These are phyloP conservation scores for Lyophyllum decastes DNA, from an alignment of 768 basidiomycete species.

Conservation along the genomic window DNA sequence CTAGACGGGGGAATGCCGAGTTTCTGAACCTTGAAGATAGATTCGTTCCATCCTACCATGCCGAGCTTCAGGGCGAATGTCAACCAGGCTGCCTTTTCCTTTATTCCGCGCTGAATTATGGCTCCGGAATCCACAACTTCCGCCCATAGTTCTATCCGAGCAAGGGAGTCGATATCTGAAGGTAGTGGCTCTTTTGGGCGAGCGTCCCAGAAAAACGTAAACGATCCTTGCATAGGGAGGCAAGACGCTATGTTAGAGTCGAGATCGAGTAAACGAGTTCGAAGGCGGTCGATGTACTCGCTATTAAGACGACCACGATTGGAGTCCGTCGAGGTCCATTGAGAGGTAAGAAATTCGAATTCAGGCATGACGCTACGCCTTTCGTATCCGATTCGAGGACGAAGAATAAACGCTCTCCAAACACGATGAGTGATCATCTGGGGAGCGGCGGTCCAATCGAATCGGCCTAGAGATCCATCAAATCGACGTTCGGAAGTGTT, in stretches of 20 bases:
- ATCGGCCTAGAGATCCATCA: conserved; percentile 15
- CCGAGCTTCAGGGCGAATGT: neutral
- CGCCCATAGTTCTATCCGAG: neutral
- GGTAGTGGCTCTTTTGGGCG: too few relatives aligned
- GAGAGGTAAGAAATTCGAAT: neutral
- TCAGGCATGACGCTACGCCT: neutral
- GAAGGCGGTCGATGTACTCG: neutral
- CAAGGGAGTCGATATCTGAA: neutral
- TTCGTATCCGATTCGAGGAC: neutral
- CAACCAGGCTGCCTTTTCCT: neutral
- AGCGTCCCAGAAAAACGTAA: neutral
- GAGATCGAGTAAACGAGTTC: too few relatives aligned
- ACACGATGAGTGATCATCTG: neutral
- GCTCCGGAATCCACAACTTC: neutral
- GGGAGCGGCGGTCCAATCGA: conserved; percentile 13
- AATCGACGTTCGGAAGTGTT: neutral
- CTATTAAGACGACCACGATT: too few relatives aligned
- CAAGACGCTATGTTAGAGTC: too few relatives aligned
- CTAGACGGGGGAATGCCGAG: too few relatives aligned
- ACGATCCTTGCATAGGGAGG: too few relatives aligned
- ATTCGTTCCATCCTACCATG: neutral
- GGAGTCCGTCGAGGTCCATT: neutral
- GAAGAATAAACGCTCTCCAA: neutral
- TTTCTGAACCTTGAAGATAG: too few relatives aligned
- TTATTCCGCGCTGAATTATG: neutral